Percentiles rank a stretch among this genome's conserved stretches.
phyloP scores from a whole-genome alignment of 139 green algal species.

The Chlorella sp. region DNA sequence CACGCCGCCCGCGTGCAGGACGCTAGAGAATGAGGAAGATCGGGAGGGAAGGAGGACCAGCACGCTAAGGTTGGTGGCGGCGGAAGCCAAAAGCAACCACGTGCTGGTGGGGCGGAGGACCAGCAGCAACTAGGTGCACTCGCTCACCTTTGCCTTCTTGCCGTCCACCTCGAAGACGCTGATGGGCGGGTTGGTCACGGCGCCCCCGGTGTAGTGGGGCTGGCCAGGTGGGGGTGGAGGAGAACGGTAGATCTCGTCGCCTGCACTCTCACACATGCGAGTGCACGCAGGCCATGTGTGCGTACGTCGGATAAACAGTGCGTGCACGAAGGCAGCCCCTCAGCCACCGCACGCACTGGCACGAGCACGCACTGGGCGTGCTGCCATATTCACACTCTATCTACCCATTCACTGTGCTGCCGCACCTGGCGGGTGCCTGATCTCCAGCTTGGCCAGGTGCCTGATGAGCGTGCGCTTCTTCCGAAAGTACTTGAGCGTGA shows the following conservation, averaged over 20 bases:
- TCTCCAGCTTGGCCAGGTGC: constrained; percentile 87
- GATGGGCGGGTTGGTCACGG: constrained; percentile 61
- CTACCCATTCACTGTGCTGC: background rate
- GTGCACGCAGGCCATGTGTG: too few relatives aligned
- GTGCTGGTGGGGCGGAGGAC: too few relatives aligned
- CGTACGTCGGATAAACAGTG: background rate
- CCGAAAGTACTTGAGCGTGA: constrained; percentile 86
- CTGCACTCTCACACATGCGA: constrained; percentile 21
- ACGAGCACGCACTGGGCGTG: too few relatives aligned
- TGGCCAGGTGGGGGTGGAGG: constrained; percentile 37
- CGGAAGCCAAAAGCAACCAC: too few relatives aligned
- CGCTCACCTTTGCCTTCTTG: constrained; percentile 58
- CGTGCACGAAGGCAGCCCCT: too few relatives aligned
- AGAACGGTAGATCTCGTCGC: constrained; percentile 87
- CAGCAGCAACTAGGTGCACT: too few relatives aligned
- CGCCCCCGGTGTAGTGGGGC: constrained; percentile 40
- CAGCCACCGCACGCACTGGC: too few relatives aligned
- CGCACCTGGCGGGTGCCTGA: constrained; percentile 82
- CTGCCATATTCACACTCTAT: too few relatives aligned
- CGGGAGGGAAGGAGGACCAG: too few relatives aligned
- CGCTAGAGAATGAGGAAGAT: too few relatives aligned
- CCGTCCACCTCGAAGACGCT: constrained; percentile 89
- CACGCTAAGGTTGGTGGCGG: too few relatives aligned
- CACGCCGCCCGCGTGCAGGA: too few relatives aligned
- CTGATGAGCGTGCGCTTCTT: constrained; percentile 79